Conservation (phyloP, 2,329 filamentous ascomycete species). For the Gaeumannomyces sp. region DNA sequence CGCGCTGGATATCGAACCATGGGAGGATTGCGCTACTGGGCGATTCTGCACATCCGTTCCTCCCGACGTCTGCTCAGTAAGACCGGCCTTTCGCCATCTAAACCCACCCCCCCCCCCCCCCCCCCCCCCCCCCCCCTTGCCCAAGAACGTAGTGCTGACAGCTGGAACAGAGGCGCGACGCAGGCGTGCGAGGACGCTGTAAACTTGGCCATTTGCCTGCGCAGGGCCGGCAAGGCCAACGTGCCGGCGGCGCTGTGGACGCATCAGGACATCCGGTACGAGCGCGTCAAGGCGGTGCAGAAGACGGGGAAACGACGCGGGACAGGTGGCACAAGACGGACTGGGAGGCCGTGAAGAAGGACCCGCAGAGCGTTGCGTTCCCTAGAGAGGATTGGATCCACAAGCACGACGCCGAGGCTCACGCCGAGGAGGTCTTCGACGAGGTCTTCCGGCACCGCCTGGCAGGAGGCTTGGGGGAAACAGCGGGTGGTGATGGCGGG, state of each 20-base stretch:
- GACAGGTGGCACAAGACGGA: slow-evolving; percentile 51
- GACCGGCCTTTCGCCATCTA: neutral
- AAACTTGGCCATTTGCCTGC: slow-evolving; percentile 38
- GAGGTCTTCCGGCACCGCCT: slow-evolving; percentile 19
- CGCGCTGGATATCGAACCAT: slow-evolving; percentile 40
- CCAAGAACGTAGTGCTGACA: neutral
- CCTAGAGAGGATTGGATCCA: slow-evolving; percentile 48
- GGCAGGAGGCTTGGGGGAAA: neutral
- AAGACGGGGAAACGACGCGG: slow-evolving; percentile 45
- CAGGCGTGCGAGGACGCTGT: slow-evolving; percentile 46
- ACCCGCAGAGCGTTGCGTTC: slow-evolving; percentile 40
- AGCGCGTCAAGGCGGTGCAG: slow-evolving; percentile 40
- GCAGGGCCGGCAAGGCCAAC: slow-evolving; percentile 27
- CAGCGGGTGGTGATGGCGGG: neutral
- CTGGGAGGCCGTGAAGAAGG: slow-evolving; percentile 40
- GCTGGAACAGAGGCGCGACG: slow-evolving; percentile 30
- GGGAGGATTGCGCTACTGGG: slow-evolving; percentile 40
- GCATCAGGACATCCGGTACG: slow-evolving; percentile 40
- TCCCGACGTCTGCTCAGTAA: slow-evolving; percentile 38
- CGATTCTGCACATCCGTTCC: slow-evolving; percentile 43
- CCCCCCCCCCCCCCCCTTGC: too few species aligned
- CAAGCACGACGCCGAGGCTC: slow-evolving; percentile 41
- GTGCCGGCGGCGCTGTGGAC: slow-evolving; percentile 34
- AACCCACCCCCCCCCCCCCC: neutral
- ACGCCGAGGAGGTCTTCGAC: slow-evolving; percentile 33